A percentile compares a stretch with the other conserved stretches of the same genome.
Conservation (phyloP, 2,329 filamentous ascomycete species). For the Davidsoniella neocaledoniae region DNA sequence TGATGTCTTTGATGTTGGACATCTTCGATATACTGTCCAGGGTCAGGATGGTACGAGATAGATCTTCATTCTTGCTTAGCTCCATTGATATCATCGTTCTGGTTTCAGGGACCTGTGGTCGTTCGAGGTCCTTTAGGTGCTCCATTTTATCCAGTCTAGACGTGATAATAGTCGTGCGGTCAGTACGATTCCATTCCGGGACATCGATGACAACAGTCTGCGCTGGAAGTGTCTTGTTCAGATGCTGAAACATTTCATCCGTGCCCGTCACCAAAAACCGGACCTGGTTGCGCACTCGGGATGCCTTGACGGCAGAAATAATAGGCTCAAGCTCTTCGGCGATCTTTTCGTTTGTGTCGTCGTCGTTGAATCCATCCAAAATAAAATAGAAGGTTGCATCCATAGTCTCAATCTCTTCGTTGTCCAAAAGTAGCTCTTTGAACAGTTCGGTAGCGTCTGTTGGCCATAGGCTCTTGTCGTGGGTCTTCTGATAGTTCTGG, state of each 20-base stretch:
- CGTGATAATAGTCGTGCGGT: not conserved
- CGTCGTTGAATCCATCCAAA: not conserved
- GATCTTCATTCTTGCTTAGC: not conserved
- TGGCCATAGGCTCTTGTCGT: not conserved
- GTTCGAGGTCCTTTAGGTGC: not conserved
- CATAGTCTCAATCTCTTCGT: not conserved
- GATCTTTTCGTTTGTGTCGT: not conserved
- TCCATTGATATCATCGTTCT: not conserved
- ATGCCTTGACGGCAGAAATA: not conserved
- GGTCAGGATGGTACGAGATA: conserved; percentile 10
- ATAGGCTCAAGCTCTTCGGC: not conserved
- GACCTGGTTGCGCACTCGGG: not conserved
- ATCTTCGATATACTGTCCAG: conserved; percentile 20
- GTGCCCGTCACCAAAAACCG: not conserved
- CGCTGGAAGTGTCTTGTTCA: not conserved
- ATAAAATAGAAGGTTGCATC: not conserved
- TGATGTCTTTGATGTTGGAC: conserved; percentile 21
- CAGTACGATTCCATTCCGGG: not conserved
- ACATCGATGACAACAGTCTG: not conserved
- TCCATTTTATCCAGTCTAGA: not conserved
- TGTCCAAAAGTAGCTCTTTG: not conserved
- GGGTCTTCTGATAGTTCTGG: not conserved
- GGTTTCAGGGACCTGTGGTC: not conserved
- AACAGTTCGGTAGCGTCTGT: not conserved
- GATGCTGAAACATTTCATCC: not conserved